Evolutionary conservation across 139 green algal genomes (phyloP), one percentile per base, ranked within the genome.

Genomic region (Coccomyxa sp.): DNA sequence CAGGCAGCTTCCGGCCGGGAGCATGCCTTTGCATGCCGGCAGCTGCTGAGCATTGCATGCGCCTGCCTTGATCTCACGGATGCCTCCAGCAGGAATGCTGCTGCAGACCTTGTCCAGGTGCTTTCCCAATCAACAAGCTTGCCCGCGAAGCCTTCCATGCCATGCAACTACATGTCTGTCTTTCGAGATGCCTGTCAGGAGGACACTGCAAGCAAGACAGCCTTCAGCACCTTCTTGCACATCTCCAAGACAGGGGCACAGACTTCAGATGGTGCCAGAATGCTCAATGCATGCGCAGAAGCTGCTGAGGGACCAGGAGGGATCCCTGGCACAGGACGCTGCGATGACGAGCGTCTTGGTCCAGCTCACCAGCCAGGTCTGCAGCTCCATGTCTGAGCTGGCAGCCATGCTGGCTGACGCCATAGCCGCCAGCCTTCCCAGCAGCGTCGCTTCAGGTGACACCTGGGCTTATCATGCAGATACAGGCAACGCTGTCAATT

Each of bases 41-140:
- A 92, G 81, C 85, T 92, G 36, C 81, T 92, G 74, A 50, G 58
- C 33, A 44, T 89, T 36, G 83, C 79, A 31, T 77, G 81, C 24
- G 69, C 36, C 2, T 88, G 87, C 78, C 40, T 83, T 72, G 85
- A 92, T 73, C 81, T 90, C 71, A 75, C 74, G 0, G 88, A 92
- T 72, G 87, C 81, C 0, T 39, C 80, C 29, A 79, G 87, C 18
- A 41, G 85, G 14, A 7, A 38, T 5, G 79, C 81, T 10, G 79
- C 81, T 6, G 73, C 73, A 5, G 38, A 72, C 8, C 54, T 90
- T 50, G 68, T 92, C 34, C 58, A 38, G 14, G 64, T 71, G n/a
- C 27, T 18, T 64, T 18, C 50, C 22, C 50, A 64, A 18, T 64
- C 3, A 18, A 64, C 3, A 5, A 6, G 50, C 50, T 31, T 31